Conservation (phyloP, 257 asterid genomes). For the Linderniella brevidens region DNA sequence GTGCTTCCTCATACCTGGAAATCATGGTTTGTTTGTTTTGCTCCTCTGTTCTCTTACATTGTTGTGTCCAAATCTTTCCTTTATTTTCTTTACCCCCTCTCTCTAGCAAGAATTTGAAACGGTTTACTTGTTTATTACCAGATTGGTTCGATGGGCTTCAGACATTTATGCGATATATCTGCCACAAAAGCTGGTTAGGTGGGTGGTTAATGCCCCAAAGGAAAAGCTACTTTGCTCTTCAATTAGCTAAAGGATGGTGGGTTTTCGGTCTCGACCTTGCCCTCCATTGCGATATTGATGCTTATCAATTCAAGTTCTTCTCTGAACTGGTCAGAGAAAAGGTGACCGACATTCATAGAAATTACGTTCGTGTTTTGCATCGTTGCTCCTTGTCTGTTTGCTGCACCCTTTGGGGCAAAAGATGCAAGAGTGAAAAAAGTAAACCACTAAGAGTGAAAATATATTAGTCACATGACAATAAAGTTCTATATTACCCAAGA, state of each 20-base stretch:
- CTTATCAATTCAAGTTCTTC: conserved; percentile 88
- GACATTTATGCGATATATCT: conserved; percentile 90
- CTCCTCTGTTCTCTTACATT: conserved; percentile 3
- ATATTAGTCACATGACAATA: too few relatives aligned
- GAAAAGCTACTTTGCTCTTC: conserved; percentile 94
- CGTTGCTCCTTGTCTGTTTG: not conserved
- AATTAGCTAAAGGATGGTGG: conserved; percentile 98
- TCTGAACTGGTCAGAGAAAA: conserved; percentile 68
- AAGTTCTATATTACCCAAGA: too few relatives aligned
- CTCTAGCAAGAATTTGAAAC: conserved; percentile 5
- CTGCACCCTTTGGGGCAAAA: too few relatives aligned
- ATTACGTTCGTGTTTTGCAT: not conserved
- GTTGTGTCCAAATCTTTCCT: too few relatives aligned
- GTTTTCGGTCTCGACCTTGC: conserved; percentile 96
- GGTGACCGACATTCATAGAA: conserved; percentile 23
- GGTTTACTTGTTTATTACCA: conserved; percentile 20
- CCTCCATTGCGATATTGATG: conserved; percentile 87
- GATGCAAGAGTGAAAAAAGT: too few relatives aligned
- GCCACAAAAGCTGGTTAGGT: conserved; percentile 98
- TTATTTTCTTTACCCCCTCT: conserved; percentile 4
- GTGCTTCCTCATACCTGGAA: conserved; percentile 92
- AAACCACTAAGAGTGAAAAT: too few relatives aligned
- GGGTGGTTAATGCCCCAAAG: conserved; percentile 99
- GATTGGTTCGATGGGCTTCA: conserved; percentile 99
- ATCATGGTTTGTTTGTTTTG: conserved; percentile 69